Conservation (phyloP, 306 rosid species). For the Castanopsis chinensis region DNA sequence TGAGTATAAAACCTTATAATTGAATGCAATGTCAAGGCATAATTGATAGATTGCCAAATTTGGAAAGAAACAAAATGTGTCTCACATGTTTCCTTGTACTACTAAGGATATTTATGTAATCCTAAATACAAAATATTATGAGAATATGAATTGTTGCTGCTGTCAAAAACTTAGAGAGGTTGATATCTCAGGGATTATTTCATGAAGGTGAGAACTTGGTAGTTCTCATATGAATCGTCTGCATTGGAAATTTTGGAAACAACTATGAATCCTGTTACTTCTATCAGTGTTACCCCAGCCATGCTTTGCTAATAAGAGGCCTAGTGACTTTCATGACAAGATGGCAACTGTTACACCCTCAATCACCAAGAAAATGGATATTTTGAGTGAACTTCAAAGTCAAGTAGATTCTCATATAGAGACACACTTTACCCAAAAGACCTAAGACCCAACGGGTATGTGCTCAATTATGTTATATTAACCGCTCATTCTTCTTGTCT, state of each 20-base stretch:
- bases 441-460: no score
- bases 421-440: no score
- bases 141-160: no score
- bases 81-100: no score
- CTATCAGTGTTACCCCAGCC: not conserved
- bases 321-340: not conserved
- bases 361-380: not conserved
- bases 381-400: not conserved
- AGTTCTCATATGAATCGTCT: not conserved
- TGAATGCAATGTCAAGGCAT: not conserved
- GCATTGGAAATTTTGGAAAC: not conserved
- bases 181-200: no score
- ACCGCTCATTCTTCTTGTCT: no score
- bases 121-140: no score
- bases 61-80: not conserved
- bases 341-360: no score
- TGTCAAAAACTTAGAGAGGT: no score
- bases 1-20: not conserved
- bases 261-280: not conserved
- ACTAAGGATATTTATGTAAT: no score
- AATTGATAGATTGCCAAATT: not conserved
- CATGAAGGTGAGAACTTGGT: no score
- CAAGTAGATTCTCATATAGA: not conserved
- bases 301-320: not conserved
- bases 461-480: no score